Evolutionary conservation across 805 yeast species (phyloP), one percentile per base, ranked within the genome.

Genomic region (Pichia exigua): DNA sequence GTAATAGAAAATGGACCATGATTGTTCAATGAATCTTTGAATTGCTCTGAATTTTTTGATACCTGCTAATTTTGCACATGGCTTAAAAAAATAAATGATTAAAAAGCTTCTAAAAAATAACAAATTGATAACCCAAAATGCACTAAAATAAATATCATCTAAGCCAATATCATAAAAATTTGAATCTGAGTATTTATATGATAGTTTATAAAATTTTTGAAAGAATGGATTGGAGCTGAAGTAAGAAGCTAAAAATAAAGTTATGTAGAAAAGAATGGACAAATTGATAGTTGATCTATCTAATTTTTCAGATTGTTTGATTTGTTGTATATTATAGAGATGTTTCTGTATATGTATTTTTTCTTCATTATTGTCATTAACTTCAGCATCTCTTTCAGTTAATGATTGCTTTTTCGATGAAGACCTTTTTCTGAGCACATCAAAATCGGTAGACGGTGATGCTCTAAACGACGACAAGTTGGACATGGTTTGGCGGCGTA

Each of bases 1-100:
- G 69, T 81, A 87, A 64, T 85, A 87, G 8, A 78, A 60, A 18
- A 79, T 64, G 35, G 79, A 72, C 96, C 96, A 90, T 47, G 88
- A 82, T 71, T 89, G 97, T 67, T 89, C 97, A 51, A 88, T 85
- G 63, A 87, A 89, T 52, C 96, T 76, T 51, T 78, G 78, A 22
- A 73, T 70, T 0, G 84, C 77, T 59, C 81, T 82, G 17, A 64
- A 65, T 2, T 74, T 67, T 41, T 65, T 65, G 46, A 86, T 79
- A 24, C 77, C 70, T 45, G 71, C 63, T 10, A 52, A 49, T 22
- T 57, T 57, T 2, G 88, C 88, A 46, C 82, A 60, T 20, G 91
- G 89, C 49, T 70, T 73, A 46, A 85, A 74, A 11, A 79, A 57
- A 56, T 69, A 77, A 48, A 75, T 73, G 82, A 87, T 83, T 38